Percentiles rank a stretch among this genome's conserved stretches.
Conservation (phyloP, 2,329 filamentous ascomycete genomes). For the Fusarium sp. region DNA sequence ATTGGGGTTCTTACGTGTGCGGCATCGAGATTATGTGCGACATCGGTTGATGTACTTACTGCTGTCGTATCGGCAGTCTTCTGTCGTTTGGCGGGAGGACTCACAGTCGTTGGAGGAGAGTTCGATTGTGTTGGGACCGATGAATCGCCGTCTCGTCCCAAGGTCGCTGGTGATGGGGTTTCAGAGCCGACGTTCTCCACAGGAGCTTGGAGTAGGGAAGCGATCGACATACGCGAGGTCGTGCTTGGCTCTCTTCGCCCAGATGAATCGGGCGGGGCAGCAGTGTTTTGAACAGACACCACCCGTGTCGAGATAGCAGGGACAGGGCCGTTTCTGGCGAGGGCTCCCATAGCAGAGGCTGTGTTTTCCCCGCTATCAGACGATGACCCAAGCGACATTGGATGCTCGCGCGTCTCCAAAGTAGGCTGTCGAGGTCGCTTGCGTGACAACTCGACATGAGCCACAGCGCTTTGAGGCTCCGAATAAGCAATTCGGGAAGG, state of each 20-base stretch:
- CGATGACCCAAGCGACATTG: neutral
- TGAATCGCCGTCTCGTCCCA: neutral
- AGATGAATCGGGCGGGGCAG: no score
- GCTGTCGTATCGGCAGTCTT: rapidly evolving
- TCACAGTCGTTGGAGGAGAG: neutral
- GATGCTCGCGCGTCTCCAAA: neutral
- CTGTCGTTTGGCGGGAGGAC: neutral
- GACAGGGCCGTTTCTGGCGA: neutral
- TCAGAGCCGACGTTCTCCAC: rapidly evolving
- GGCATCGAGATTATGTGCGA: neutral
- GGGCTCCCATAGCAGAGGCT: neutral
- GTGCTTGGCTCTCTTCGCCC: no score
- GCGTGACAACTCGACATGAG: no score
- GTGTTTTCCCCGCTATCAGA: rapidly evolving
- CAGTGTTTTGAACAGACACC: no score
- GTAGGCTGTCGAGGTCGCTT: neutral
- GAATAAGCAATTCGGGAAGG: neutral
- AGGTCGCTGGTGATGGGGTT: neutral
- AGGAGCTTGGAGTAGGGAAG: neutral
- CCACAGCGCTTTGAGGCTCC: neutral
- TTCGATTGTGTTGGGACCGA: rapidly evolving
- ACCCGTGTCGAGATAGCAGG: no score
- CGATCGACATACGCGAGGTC: neutral
- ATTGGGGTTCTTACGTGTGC: neutral
- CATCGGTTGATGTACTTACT: rapidly evolving